A percentile compares a stretch with the other conserved stretches of the same genome.
These are phyloP conservation scores for Trichoderma aggressivum DNA, from an alignment of 2,329 filamentous ascomycete species.

Conservation along the genomic window DNA sequence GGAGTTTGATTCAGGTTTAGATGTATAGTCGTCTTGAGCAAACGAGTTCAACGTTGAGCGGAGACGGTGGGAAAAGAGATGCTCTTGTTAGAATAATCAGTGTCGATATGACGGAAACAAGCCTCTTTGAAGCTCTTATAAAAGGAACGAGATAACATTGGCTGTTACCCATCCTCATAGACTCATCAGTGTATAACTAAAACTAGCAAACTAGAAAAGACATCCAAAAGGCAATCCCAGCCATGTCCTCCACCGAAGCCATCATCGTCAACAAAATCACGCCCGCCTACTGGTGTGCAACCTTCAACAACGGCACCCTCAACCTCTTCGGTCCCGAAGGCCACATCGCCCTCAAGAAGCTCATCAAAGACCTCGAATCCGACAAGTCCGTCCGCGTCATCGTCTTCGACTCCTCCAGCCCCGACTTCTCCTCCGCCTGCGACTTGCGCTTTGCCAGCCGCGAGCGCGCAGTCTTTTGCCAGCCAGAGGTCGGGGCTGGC, in stretches of 20 bases:
- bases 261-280: not conserved
- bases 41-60: not conserved
- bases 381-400: not conserved
- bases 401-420: not conserved
- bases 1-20: not conserved
- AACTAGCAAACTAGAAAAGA: not conserved
- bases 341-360: not conserved
- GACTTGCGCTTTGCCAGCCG: not conserved
- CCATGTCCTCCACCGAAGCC: not conserved
- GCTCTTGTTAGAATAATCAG: not conserved
- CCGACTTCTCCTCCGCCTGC: not conserved
- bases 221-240: not conserved
- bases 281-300: not conserved
- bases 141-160: not conserved
- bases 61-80: not conserved
- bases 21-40: not conserved
- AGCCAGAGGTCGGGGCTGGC: not conserved
- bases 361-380: not conserved
- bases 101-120: not conserved
- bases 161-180: not conserved
- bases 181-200: not conserved
- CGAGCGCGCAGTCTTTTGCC: not conserved
- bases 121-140: not conserved
- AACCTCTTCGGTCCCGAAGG: not conserved
- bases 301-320: not conserved